A percentile compares a stretch with the other conserved stretches of the same genome.
Evolutionary conservation across 495 filamentous ascomycete species (phyloP).

Genomic region (Talaromyces wortmannii): DNA sequence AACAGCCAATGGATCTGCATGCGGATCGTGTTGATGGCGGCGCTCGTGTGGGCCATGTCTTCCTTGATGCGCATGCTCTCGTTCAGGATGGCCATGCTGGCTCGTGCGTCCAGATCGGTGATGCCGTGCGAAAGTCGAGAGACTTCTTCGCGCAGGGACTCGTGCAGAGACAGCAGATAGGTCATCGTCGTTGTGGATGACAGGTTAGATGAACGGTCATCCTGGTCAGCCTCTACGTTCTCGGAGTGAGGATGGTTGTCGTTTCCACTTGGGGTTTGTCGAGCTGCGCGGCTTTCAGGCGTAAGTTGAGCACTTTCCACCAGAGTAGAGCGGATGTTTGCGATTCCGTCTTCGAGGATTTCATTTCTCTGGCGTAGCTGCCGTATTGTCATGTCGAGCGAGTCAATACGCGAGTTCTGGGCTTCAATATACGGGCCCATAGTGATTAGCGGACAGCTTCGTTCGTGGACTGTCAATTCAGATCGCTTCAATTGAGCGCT

Average conservation of each 20-base stretch:
- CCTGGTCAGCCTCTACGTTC: neutral
- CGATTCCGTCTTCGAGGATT: conserved; percentile 48
- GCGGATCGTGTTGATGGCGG: conserved; percentile 54
- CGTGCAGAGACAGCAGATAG: conserved; percentile 61
- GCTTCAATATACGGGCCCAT: conserved; percentile 52
- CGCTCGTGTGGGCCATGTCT: conserved; percentile 60
- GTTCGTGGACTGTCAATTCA: conserved; percentile 44
- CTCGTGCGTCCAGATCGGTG: conserved; percentile 56
- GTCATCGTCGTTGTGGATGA: conserved; percentile 37
- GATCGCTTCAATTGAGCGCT: conserved; percentile 39
- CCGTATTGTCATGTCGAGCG: conserved; percentile 49
- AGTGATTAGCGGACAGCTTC: conserved; percentile 48
- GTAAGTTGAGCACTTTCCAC: conserved; percentile 25
- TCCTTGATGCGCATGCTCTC: conserved; percentile 61
- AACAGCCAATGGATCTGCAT: conserved; percentile 68
- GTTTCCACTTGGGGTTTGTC: neutral
- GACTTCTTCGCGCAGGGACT: conserved; percentile 61
- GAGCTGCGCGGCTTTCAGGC: conserved; percentile 2
- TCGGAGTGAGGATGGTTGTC: neutral
- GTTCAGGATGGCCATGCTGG: conserved; percentile 63
- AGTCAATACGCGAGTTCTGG: conserved; percentile 49
- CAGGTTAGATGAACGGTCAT: conserved; percentile 12
- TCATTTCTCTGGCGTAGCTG: conserved; percentile 52
- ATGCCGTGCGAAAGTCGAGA: conserved; percentile 49
- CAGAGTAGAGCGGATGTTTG: conserved; percentile 37